Evolutionary conservation across 2,329 filamentous ascomycete genomes (phyloP).

Genomic region (Dichotomopilus funicola): DNA sequence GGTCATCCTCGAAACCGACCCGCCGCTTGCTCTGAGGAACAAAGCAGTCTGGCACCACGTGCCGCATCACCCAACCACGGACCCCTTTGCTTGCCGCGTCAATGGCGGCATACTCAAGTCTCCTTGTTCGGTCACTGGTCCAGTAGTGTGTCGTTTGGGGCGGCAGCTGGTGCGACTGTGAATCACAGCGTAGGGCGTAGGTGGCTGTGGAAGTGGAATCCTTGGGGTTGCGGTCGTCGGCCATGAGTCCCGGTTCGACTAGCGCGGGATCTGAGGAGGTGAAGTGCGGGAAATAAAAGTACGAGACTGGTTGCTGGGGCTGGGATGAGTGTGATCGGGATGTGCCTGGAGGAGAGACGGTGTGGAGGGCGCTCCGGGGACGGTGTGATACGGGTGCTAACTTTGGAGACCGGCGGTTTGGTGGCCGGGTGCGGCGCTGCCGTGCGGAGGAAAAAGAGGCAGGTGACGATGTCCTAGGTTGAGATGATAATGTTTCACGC

Average conservation of each 20-base stretch:
- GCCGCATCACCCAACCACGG: constrained; percentile 52
- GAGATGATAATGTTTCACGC: constrained; percentile 31
- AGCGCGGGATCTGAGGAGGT: constrained; percentile 35
- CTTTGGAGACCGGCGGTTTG: constrained; percentile 36
- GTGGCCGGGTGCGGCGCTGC: constrained; percentile 35
- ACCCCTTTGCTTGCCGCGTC: constrained; percentile 55
- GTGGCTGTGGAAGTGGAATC: constrained; percentile 2
- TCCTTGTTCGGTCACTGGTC: constrained; percentile 57
- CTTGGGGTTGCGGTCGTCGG: neutral
- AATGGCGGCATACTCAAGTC: constrained; percentile 60
- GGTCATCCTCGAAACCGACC: constrained; percentile 54
- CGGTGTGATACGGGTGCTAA: constrained; percentile 30
- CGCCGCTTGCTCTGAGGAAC: constrained; percentile 44
- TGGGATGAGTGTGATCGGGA: constrained; percentile 26
- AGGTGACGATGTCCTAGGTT: constrained; percentile 25
- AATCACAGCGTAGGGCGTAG: constrained; percentile 17
- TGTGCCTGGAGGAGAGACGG: constrained; percentile 23
- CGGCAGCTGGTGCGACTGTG: constrained; percentile 37
- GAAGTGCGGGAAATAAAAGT: constrained; percentile 41
- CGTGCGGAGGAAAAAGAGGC: constrained; percentile 26
- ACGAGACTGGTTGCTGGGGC: constrained; percentile 31
- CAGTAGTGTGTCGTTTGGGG: constrained; percentile 59
- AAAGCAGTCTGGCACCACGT: constrained; percentile 56
- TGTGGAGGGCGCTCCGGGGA: constrained; percentile 24
- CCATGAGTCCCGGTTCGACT: constrained; percentile 15